phyloP scores from a whole-genome alignment of 2,329 filamentous ascomycete genomes.

The Zasmidium citrigriseum region DNA sequence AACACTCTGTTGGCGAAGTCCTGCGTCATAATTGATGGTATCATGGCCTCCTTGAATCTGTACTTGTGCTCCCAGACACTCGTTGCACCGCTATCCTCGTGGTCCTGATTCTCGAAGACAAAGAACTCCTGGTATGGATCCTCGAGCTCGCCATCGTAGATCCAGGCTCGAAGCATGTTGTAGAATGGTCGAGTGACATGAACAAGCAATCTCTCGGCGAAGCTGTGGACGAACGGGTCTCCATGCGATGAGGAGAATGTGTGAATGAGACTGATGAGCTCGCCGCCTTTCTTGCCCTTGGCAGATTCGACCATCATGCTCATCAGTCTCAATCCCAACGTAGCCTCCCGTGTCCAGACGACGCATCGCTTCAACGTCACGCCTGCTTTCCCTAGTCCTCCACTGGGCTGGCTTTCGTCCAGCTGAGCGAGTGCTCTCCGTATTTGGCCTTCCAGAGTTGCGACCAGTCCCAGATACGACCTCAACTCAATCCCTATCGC shows the following conservation, averaged over 20 bases:
- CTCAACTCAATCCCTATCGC: conserved; percentile 83
- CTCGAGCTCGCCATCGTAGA: conserved; percentile 96
- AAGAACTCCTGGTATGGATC: conserved; percentile 97
- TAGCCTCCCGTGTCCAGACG: conserved; percentile 95
- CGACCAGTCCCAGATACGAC: conserved; percentile 86
- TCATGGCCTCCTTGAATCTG: conserved; percentile 78
- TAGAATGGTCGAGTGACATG: conserved; percentile 95
- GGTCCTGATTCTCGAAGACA: conserved; percentile 75
- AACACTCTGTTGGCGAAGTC: conserved; percentile 97
- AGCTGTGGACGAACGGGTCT: conserved; percentile 89
- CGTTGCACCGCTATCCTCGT: conserved; percentile 63
- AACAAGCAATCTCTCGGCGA: conserved; percentile 83
- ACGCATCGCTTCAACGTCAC: conserved; percentile 95
- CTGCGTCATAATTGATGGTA: conserved; percentile 87
- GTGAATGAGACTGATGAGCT: conserved; percentile 91
- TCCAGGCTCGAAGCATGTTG: conserved; percentile 93
- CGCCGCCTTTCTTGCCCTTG: conserved; percentile 79
- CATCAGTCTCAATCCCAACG: conserved; percentile 91
- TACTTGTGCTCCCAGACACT: conserved; percentile 99
- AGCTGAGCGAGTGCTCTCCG: conserved; percentile 74
- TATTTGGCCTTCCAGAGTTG: conserved; percentile 90
- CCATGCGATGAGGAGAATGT: conserved; percentile 90
- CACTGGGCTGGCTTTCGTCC: conserved; percentile 66
- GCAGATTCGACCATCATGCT: conserved; percentile 92
- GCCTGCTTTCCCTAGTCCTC: conserved; percentile 77